Conservation (phyloP, 805 yeast genomes). For the Barnettozyma wickerhamii region DNA sequence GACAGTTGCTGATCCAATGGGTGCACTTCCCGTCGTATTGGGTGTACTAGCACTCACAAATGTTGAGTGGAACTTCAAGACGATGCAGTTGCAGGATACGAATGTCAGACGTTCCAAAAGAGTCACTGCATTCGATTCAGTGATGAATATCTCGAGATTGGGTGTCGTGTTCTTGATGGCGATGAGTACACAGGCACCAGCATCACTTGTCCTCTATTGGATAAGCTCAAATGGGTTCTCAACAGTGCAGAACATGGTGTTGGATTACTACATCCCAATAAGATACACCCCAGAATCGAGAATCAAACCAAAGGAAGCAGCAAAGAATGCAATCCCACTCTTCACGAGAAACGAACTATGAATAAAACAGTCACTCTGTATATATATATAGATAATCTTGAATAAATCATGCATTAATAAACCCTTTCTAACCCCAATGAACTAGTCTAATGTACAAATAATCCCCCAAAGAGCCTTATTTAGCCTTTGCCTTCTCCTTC, state of each 20-base stretch:
- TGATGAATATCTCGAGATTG: constrained; percentile 68
- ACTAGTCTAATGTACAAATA: neutral
- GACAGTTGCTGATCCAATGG: constrained; percentile 55
- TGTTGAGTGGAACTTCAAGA: constrained; percentile 74
- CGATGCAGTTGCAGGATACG: constrained; percentile 40
- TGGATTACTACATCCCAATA: constrained; percentile 43
- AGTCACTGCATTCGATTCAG: constrained; percentile 56
- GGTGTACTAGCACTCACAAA: constrained; percentile 73
- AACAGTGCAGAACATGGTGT: constrained; percentile 62
- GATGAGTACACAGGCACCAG: constrained; percentile 80
- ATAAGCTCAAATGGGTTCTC: constrained; percentile 79
- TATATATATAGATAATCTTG: neutral
- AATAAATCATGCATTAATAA: no score
- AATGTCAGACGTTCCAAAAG: constrained; percentile 41
- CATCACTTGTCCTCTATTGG: constrained; percentile 86
- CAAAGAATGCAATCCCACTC: constrained; percentile 8
- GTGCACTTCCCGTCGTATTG: constrained; percentile 61
- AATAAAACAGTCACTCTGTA: no score
- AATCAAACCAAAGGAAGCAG: constrained; percentile 7
- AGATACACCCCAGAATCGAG: constrained; percentile 14
- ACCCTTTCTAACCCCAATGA: neutral
- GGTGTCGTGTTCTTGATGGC: constrained; percentile 81
- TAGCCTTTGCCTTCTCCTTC: constrained; percentile 21
- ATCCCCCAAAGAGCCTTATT: constrained; percentile 1
- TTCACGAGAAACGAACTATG: constrained; percentile 9